phyloP scores from a whole-genome alignment of 441 rosid species.

The Pelargonium myrrhifolium region DNA sequence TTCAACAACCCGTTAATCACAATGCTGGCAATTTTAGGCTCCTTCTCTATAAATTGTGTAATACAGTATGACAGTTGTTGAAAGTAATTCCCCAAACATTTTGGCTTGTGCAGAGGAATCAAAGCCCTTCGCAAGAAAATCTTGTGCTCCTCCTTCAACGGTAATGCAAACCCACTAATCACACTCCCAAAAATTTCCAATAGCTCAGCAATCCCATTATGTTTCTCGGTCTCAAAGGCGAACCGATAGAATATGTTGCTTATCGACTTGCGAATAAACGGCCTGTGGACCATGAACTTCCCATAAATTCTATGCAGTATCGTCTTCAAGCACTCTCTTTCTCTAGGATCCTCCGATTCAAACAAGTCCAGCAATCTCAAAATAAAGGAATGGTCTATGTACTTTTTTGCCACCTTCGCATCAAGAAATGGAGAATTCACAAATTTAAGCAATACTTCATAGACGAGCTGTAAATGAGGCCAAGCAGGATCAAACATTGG shows the following conservation, averaged over 20 bases:
- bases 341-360: conserved; percentile 74
- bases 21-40: conserved; percentile 40
- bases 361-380: conserved; percentile 59
- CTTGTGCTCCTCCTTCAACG: conserved; percentile 70
- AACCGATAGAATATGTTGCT: conserved; percentile 61
- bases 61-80: conserved; percentile 65
- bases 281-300: conserved; percentile 66
- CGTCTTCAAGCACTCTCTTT: conserved; percentile 66
- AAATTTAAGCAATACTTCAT: conserved; percentile 54
- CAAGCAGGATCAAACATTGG: conserved; percentile 75
- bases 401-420: conserved; percentile 57
- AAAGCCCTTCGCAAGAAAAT: conserved; percentile 52
- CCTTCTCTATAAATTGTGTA: conserved; percentile 63
- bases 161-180: conserved; percentile 68
- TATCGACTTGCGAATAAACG: conserved; percentile 55
- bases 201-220: conserved; percentile 65
- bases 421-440: conserved; percentile 42
- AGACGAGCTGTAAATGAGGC: conserved; percentile 63
- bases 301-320: conserved; percentile 60
- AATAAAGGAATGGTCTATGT: conserved; percentile 51
- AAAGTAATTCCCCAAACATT: conserved; percentile 56
- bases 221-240: conserved; percentile 62
- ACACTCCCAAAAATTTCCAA: conserved; percentile 74
- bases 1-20: conserved; percentile 59
- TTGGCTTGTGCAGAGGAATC: conserved; percentile 72